phyloP scores from a whole-genome alignment of 176 grass and related monocot genomes.

The Cenchrus purpureus region DNA sequence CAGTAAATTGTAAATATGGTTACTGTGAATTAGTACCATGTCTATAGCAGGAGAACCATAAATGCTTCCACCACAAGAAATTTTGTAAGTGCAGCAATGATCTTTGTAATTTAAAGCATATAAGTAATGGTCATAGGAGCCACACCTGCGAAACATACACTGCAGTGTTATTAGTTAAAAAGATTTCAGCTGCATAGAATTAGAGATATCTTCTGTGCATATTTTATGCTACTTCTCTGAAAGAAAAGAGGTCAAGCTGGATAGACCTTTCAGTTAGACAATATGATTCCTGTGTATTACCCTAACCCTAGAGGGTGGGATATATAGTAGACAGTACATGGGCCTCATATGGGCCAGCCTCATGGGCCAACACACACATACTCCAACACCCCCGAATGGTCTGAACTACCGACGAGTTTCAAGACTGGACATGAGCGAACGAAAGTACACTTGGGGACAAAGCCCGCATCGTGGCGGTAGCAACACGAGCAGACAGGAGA shows the following conservation, averaged over 20 bases:
- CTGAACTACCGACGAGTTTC: too few species aligned
- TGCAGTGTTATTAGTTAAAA: neutral
- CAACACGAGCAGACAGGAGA: too few species aligned
- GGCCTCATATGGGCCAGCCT: too few species aligned
- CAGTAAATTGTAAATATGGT: constrained; percentile 22
- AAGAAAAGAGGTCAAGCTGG: constrained; percentile 21
- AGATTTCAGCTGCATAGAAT: constrained; percentile 28
- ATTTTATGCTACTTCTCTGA: neutral
- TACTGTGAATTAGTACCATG: constrained; percentile 41
- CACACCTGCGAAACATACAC: constrained; percentile 64
- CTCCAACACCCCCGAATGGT: too few species aligned
- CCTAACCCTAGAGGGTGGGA: too few species aligned
- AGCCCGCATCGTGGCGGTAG: too few species aligned
- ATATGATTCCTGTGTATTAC: too few species aligned
- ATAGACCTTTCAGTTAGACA: neutral
- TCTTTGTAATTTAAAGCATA: constrained; percentile 89
- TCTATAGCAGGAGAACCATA: constrained; percentile 87
- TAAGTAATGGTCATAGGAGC: constrained; percentile 83
- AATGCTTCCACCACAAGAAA: constrained; percentile 94
- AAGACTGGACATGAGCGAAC: too few species aligned
- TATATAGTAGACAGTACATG: too few species aligned
- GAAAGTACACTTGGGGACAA: too few species aligned
- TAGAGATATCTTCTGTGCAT: constrained; percentile 16
- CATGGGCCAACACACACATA: too few species aligned
- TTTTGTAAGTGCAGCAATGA: constrained; percentile 64